Base-by-base conservation (phyloP, 2,329 filamentous ascomycete species). In the Geosmithia morbida region DNA sequence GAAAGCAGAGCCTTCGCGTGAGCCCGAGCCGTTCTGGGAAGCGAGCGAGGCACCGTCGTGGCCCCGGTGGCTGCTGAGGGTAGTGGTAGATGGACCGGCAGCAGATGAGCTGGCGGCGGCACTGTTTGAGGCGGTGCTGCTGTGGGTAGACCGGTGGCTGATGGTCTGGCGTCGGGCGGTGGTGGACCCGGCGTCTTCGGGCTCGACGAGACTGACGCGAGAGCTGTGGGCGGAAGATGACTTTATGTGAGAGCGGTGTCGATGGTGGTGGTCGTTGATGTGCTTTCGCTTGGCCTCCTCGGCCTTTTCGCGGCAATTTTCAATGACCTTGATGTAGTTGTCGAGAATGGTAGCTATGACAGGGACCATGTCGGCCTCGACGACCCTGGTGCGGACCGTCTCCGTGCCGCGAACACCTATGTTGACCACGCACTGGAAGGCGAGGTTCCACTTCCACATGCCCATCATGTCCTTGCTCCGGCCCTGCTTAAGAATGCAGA, bases 401-500 rank as follows among this genome's bases (percentile, higher is more conserved):
- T 98, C 92, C 13, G 92, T 96, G 50, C 92, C 92, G 55, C 92
- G 80, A 50, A 98, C 90, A 49, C 92, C 92, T 60, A 98, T 97
- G 65, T 98, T 98, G 62, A 98, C 92, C 53, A 97, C 89, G 64
- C 92, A 98, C 66, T 97, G 92, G 65, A 98, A 98, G 47, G 92
- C 92, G 52, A 98, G 75, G 61, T 96, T 98, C 92, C 92, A 98
- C 68, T 97, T 97, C 92, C 92, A 98, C 86, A 95, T 95, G 64
- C 96, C 90, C 90, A 97, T 96, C 81, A 96, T 84, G 63, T 98
- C 90, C 66, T 89, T 94, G 68, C 87, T 96, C 61, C 92, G 78
- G 52, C 92, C 92, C 66, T 95, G 87, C 67, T 98, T 98, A 64
- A 98, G 78, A 60, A 98, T 96, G 75, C 88, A 96, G 62, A 98